A percentile compares a stretch with the other conserved stretches of the same genome.
Conservation (phyloP, 148 eudicot species). For the Linanthus parryae region DNA sequence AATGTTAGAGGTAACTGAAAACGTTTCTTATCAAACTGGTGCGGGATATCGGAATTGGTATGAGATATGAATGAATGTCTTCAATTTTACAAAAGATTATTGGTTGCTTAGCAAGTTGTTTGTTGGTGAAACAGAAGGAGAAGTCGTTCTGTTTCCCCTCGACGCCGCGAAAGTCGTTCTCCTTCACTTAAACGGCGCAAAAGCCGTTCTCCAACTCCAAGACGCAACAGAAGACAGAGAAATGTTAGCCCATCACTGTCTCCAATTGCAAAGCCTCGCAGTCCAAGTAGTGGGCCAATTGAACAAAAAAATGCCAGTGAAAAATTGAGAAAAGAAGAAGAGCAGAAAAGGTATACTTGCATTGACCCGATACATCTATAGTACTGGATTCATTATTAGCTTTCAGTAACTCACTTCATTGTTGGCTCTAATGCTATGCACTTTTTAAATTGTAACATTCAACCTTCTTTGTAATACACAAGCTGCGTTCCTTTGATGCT, state of each 20-base stretch:
- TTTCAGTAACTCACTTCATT: slow-evolving; percentile 2
- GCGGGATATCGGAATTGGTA: too few species aligned
- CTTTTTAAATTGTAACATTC: too few species aligned
- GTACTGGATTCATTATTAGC: slow-evolving; percentile 1
- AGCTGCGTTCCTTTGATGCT: too few species aligned
- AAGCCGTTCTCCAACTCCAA: slow-evolving; percentile 60
- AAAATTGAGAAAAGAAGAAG: slow-evolving; percentile 70
- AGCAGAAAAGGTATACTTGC: slow-evolving; percentile 76
- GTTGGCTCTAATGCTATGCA: too few species aligned
- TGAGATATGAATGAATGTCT: not conserved
- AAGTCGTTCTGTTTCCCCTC: slow-evolving; percentile 64
- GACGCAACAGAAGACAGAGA: slow-evolving; percentile 40
- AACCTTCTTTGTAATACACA: too few species aligned
- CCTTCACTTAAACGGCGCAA: slow-evolving; percentile 55
- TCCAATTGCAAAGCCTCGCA: slow-evolving; percentile 44
- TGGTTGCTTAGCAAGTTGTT: slow-evolving; percentile 26
- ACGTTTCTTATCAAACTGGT: too few species aligned
- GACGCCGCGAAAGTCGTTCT: slow-evolving; percentile 55
- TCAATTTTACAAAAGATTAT: slow-evolving; percentile 5
- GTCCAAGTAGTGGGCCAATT: slow-evolving; percentile 40
- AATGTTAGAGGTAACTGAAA: slow-evolving; percentile 76
- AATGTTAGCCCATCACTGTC: slow-evolving; percentile 46
- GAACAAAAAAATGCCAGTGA: slow-evolving; percentile 58
- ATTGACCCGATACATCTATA: slow-evolving; percentile 1
- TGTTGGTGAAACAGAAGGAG: slow-evolving; percentile 63